Percentiles rank a stretch among this genome's conserved stretches.
Conservation (phyloP, 257 asterid species). For the Gynochthodes officinalis region DNA sequence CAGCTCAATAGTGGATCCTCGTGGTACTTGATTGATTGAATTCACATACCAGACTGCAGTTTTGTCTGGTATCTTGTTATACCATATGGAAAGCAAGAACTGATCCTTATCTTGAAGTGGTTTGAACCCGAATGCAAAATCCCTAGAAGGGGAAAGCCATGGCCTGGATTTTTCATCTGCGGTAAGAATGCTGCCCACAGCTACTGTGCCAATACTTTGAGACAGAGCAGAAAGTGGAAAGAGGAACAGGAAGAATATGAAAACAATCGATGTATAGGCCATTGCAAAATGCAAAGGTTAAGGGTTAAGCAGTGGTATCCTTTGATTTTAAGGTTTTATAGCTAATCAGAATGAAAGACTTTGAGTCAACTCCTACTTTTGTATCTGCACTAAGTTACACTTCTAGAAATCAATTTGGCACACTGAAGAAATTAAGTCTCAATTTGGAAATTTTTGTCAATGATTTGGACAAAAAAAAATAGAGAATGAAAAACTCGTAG, state of each 20-base stretch:
- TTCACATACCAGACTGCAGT: constrained; percentile 40
- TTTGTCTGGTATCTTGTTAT: constrained; percentile 32
- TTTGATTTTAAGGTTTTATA: too few relatives aligned
- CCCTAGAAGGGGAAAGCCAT: constrained; percentile 52
- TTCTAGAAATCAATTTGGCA: too few relatives aligned
- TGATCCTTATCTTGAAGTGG: constrained; percentile 28
- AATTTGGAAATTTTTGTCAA: too few relatives aligned
- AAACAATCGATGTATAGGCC: neutral
- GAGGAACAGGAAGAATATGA: constrained; percentile 9
- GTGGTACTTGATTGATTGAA: constrained; percentile 19
- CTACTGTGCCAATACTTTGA: constrained; percentile 26
- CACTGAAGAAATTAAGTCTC: too few relatives aligned
- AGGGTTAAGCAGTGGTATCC: neutral
- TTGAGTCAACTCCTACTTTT: too few relatives aligned
- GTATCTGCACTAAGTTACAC: too few relatives aligned
- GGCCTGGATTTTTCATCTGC: constrained; percentile 34
- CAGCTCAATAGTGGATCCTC: constrained; percentile 35
- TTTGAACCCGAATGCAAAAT: constrained; percentile 58
- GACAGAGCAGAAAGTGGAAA: constrained; percentile 19
- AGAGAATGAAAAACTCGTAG: too few relatives aligned
- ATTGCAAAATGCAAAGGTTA: too few relatives aligned
- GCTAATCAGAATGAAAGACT: too few relatives aligned
- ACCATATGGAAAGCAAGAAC: constrained; percentile 43
- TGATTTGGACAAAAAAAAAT: too few relatives aligned
- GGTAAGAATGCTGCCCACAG: constrained; percentile 28